Conservation (phyloP, 345 rosid genomes). For the Gossypium bickii region DNA sequence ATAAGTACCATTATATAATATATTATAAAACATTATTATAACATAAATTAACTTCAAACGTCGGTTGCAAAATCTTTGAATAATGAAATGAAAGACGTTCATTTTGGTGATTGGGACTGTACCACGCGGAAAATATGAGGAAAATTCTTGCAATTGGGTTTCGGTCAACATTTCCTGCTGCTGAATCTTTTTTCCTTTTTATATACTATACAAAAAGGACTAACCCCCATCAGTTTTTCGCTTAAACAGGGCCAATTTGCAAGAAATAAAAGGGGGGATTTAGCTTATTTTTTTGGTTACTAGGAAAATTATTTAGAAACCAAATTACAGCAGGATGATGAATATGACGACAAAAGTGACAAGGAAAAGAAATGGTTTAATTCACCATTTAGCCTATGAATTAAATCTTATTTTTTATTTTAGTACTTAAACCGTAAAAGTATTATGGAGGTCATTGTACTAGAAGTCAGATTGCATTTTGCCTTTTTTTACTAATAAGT, state of each 20-base stretch:
- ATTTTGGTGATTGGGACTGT: background rate
- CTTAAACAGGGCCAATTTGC: background rate
- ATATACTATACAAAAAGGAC: background rate
- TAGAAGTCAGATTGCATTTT: no score
- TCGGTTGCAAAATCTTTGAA: background rate
- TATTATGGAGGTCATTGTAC: no score
- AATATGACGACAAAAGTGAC: constrained; percentile 3
- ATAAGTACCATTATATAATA: no score
- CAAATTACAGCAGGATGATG: background rate
- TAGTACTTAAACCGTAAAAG: no score
- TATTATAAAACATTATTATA: no score
- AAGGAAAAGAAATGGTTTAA: background rate
- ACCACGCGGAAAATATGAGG: background rate
- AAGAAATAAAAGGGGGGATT: background rate
- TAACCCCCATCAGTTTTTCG: background rate
- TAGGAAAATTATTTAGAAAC: background rate
- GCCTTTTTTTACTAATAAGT: no score
- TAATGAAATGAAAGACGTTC: background rate
- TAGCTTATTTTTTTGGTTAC: background rate
- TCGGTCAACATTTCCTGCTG: background rate
- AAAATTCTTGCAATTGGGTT: background rate
- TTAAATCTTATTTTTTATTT: no score
- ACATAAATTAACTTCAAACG: background rate
- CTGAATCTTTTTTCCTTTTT: background rate
- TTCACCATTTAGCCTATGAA: no score